These are phyloP conservation scores for Alternaria tenuissima DNA, from an alignment of 2,329 filamentous ascomycete genomes.

Conservation along the genomic window DNA sequence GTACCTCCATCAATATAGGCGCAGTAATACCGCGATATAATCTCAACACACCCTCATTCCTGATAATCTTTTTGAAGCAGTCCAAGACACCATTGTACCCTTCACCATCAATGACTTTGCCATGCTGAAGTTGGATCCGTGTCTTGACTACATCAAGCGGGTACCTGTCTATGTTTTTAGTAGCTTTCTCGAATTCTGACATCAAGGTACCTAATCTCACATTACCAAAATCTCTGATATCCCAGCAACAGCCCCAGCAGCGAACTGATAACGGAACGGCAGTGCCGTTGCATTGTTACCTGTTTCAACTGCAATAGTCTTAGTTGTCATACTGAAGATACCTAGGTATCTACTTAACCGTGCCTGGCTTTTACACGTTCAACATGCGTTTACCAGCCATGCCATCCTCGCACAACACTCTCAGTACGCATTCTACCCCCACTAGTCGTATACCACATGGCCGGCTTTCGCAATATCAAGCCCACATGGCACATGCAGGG, in stretches of 20 bases:
- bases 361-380: neutral
- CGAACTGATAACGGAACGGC: constrained; percentile 45
- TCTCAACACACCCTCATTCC: constrained; percentile 33
- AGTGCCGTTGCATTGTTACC: constrained; percentile 16
- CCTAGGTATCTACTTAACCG: neutral
- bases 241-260: constrained; percentile 26
- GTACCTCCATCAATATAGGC: constrained; percentile 45
- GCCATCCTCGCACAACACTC: neutral
- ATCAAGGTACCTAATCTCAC: constrained; percentile 21
- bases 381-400: neutral
- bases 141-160: constrained; percentile 46
- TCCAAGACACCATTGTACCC: constrained; percentile 41
- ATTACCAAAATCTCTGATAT: constrained; percentile 36
- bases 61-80: constrained; percentile 40
- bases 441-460: neutral
- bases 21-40: constrained; percentile 44
- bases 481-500: constrained; percentile 10
- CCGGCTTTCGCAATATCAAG: constrained; percentile 2
- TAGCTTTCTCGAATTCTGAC: neutral
- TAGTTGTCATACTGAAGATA: neutral
- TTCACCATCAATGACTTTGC: constrained; percentile 25
- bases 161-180: constrained; percentile 44
- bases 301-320: neutral
- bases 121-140: constrained; percentile 42
- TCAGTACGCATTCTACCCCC: neutral